Evolutionary conservation across 2,329 filamentous ascomycete species (phyloP), one percentile per base, ranked within the genome.

Genomic region (Aspergillus tubingensis): DNA sequence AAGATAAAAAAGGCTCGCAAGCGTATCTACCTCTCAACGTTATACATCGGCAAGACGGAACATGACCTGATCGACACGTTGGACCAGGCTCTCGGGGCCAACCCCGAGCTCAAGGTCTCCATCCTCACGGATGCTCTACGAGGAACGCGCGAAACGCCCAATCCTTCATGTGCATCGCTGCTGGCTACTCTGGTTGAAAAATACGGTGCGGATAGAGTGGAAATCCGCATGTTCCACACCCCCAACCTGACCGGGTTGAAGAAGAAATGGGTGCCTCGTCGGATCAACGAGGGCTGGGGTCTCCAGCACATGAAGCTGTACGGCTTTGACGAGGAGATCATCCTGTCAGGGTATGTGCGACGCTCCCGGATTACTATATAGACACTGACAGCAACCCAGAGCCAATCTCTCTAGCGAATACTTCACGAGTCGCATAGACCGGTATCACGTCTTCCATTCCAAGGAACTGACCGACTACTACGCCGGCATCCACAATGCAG

Each of bases 281-380:
- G 95, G 19, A 94, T 99, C 74, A 99, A 99, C 68, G 95, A 99
- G 78, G 95, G 95, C 17, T 99, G 95, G 95, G 95, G 95, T 1
- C 79, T 99, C 62, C 95, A 99, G 74, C 95, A 99, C 73, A 99
- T 99, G 94, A 99, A 99, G 82, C 82, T 99, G 0, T 99, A 99
- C 69, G 95, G 95, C 0, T 81, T 96, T 21, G 95, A 99, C 69
- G 92, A 99, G 71, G 92, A 96, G 75, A 90, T 99, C 60, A 94
- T 99, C 65, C 86, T 99, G 69, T 96, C 93, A 7, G 93, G 92
- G 86, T 91, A 83, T 64, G 80, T 57, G 3, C 25, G 19, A 23
- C 5, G 13, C 25, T 15, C 15, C 6, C n/a, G 6, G 13, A 48
- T 44, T 4, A 5, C 10, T 13, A 13, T 17, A 5, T 13, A 3